Evolutionary conservation across 2,329 filamentous ascomycete genomes (phyloP).

Genomic region (Phaeomoniella chlamydospora): DNA sequence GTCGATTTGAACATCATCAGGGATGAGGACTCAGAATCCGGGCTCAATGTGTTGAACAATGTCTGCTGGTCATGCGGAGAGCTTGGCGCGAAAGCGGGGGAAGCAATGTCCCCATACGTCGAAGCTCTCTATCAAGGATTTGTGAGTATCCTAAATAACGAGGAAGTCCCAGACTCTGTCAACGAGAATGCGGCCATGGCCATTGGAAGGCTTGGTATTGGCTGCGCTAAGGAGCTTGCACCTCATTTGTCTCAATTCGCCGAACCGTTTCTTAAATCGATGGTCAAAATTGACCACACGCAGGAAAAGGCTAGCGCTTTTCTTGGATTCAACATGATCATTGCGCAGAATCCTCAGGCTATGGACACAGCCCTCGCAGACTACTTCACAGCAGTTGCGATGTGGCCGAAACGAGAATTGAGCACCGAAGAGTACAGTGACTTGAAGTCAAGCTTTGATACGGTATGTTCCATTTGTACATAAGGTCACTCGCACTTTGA

Average conservation of each 20-base stretch:
- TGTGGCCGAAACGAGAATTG: conserved; percentile 46
- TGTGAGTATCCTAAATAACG: conserved; percentile 70
- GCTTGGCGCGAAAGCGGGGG: conserved; percentile 67
- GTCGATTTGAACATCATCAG: conserved; percentile 65
- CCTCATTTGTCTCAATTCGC: conserved; percentile 70
- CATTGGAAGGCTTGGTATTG: conserved; percentile 71
- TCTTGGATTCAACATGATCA: conserved; percentile 73
- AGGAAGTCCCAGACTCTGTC: conserved; percentile 71
- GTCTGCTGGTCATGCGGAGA: conserved; percentile 95
- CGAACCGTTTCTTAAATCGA: conserved; percentile 63
- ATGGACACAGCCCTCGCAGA: conserved; percentile 75
- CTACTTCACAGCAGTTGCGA: conserved; percentile 74
- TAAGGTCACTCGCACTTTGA: conserved; percentile 1
- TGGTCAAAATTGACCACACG: conserved; percentile 72
- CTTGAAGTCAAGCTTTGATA: conserved; percentile 59
- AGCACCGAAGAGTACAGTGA: conserved; percentile 46
- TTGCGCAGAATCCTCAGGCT: conserved; percentile 74
- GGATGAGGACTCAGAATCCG: conserved; percentile 54
- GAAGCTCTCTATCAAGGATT: conserved; percentile 64
- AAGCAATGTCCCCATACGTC: conserved; percentile 54
- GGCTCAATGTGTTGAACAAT: conserved; percentile 92
- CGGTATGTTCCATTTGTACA: conserved; percentile 39
- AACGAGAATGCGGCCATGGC: conserved; percentile 92
- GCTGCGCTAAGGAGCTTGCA: conserved; percentile 61
- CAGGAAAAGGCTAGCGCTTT: conserved; percentile 93